Percentiles rank a stretch among this genome's conserved stretches.
These are phyloP conservation scores for Colletotrichum sp. DNA, from an alignment of 2,329 filamentous ascomycete species.

Conservation along the genomic window DNA sequence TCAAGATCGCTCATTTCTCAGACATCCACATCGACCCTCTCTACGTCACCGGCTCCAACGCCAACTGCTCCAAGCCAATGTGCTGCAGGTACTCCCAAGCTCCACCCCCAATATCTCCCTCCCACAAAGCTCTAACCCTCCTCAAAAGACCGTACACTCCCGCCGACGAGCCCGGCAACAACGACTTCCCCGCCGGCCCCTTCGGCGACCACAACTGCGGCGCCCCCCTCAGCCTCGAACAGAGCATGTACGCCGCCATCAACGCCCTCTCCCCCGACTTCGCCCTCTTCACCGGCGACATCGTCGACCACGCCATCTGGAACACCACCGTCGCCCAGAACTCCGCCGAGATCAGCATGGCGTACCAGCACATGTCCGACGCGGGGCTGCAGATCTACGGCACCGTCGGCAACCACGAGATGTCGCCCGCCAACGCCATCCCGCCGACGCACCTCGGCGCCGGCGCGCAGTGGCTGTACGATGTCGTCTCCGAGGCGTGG, in stretches of 20 bases:
- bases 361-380: constrained; percentile 51
- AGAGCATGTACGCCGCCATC: constrained; percentile 61
- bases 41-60: constrained; percentile 57
- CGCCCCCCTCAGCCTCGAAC: constrained; percentile 52
- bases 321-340: constrained; percentile 42
- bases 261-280: constrained; percentile 51
- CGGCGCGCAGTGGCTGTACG: not conserved
- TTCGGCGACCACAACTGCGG: constrained; percentile 61
- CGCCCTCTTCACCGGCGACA: constrained; percentile 64
- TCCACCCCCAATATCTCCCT: not conserved
- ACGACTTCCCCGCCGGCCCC: constrained; percentile 51
- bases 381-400: constrained; percentile 52
- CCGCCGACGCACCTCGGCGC: not conserved
- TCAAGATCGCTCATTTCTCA: constrained; percentile 63
- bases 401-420: constrained; percentile 63
- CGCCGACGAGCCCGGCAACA: constrained; percentile 52
- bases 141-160: constrained; percentile 45
- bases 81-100: constrained; percentile 53
- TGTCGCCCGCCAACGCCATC: constrained; percentile 38
- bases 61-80: constrained; percentile 62
- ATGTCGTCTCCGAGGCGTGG: not conserved
- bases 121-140: not conserved
- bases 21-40: constrained; percentile 64
- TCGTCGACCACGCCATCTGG: constrained; percentile 59
- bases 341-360: constrained; percentile 40